Conservation (phyloP, 345 rosid species). For the Heritiera fomes region DNA sequence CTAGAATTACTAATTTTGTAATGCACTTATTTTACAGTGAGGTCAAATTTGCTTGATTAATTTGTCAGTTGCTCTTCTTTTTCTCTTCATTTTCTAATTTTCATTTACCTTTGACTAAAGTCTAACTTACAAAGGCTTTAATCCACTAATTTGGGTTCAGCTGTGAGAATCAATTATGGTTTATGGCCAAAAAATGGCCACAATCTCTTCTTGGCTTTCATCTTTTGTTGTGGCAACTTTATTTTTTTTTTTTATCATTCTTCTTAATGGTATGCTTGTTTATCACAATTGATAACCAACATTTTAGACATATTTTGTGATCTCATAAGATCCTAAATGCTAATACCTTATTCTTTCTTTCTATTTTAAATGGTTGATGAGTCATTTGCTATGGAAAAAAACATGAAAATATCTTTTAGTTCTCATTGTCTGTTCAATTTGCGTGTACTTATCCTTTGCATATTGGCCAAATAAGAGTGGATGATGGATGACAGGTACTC, state of each 20-base stretch:
- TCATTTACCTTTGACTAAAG: not conserved
- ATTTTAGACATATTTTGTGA: not conserved
- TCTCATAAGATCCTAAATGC: not conserved
- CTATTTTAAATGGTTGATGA: not conserved
- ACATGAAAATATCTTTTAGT: not conserved
- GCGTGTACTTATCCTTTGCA: not conserved
- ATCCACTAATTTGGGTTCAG: not conserved
- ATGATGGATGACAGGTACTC: conserved; percentile 67
- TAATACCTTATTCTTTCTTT: not conserved
- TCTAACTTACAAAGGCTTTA: not conserved
- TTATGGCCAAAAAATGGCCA: not conserved
- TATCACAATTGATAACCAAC: not conserved
- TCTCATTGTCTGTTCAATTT: conserved; percentile 1
- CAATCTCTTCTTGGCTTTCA: not conserved
- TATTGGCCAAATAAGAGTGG: conserved; percentile 20
- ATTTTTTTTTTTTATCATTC: not conserved
- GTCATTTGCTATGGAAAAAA: not conserved
- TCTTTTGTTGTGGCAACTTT: not conserved
- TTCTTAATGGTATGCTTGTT: not conserved
- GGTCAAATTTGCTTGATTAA: not conserved
- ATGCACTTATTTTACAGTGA: not conserved
- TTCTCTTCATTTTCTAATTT: not conserved
- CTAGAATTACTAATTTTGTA: not conserved
- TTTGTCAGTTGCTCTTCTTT: not conserved
- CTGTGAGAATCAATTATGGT: not conserved